Evolutionary conservation across 2,329 filamentous ascomycete species (phyloP).

Genomic region (Aaosphaeria arxii): DNA sequence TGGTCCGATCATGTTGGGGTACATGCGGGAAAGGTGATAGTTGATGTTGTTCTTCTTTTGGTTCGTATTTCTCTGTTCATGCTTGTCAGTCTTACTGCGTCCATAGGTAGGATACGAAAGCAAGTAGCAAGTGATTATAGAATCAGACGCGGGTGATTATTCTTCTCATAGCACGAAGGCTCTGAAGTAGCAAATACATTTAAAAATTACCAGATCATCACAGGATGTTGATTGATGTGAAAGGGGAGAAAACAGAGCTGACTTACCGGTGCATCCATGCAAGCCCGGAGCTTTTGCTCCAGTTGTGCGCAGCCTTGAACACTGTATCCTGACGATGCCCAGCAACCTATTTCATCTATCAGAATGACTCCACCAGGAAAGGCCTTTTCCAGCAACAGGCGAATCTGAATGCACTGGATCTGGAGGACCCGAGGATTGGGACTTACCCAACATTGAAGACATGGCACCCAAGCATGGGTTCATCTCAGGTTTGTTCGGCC

Average conservation of each 20-base stretch:
- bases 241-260: background rate
- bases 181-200: no score
- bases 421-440: background rate
- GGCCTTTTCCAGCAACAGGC: no score
- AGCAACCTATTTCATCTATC: constrained; percentile 60
- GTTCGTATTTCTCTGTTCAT: constrained; percentile 51
- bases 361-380: no score
- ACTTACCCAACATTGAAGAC: constrained; percentile 63
- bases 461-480: constrained; percentile 67
- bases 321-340: constrained; percentile 74
- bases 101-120: background rate
- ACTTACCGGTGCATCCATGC: constrained; percentile 78
- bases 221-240: background rate
- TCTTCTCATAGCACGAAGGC: no score
- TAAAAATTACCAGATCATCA: background rate
- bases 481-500: constrained; percentile 59
- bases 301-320: constrained; percentile 58
- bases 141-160: no score
- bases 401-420: no score
- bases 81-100: background rate
- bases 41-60: constrained; percentile 79
- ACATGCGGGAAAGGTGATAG: constrained; percentile 79
- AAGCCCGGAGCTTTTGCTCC: constrained; percentile 60
- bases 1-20: constrained; percentile 68
- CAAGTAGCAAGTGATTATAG: no score